Conservation (phyloP, 2,329 filamentous ascomycete species). For the Emericellopsis atlantica region DNA sequence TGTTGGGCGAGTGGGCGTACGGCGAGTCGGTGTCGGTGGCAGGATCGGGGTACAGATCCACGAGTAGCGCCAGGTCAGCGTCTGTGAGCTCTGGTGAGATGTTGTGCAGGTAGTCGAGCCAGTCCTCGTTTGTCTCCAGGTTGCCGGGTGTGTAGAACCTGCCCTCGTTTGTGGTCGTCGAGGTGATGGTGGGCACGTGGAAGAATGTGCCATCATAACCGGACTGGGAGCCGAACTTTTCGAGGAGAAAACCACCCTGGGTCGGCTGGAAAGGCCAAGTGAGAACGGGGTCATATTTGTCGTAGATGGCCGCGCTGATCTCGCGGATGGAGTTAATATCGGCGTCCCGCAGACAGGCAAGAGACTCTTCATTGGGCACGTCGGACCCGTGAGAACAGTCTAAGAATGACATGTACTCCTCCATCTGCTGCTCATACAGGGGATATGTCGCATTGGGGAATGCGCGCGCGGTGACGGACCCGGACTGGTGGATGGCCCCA, state of each 20-base stretch:
- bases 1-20: slow-evolving; percentile 22
- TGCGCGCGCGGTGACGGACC: slow-evolving; percentile 21
- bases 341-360: slow-evolving; percentile 23
- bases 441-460: slow-evolving; percentile 21
- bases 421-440: slow-evolving; percentile 17
- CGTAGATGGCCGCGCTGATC: slow-evolving; percentile 23
- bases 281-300: slow-evolving; percentile 21
- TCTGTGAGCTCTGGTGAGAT: slow-evolving; percentile 15
- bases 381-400: slow-evolving; percentile 11
- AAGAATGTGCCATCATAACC: slow-evolving; percentile 23
- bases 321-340: slow-evolving; percentile 20
- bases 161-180: slow-evolving; percentile 19
- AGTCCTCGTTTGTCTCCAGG: slow-evolving; percentile 21
- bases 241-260: slow-evolving; percentile 28
- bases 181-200: slow-evolving; percentile 23
- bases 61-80: slow-evolving; percentile 14
- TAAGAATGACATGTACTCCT: slow-evolving; percentile 13
- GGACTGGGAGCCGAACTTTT: slow-evolving; percentile 29
- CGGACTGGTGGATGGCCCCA: slow-evolving; percentile 21
- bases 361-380: slow-evolving; percentile 14
- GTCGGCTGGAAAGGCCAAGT: slow-evolving; percentile 37
- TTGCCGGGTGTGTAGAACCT: slow-evolving; percentile 17
- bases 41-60: slow-evolving; percentile 21
- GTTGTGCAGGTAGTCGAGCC: slow-evolving; percentile 21
- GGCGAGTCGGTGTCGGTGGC: slow-evolving; percentile 17